phyloP scores from a whole-genome alignment of 495 filamentous ascomycete species.

The Xylaria grammica region DNA sequence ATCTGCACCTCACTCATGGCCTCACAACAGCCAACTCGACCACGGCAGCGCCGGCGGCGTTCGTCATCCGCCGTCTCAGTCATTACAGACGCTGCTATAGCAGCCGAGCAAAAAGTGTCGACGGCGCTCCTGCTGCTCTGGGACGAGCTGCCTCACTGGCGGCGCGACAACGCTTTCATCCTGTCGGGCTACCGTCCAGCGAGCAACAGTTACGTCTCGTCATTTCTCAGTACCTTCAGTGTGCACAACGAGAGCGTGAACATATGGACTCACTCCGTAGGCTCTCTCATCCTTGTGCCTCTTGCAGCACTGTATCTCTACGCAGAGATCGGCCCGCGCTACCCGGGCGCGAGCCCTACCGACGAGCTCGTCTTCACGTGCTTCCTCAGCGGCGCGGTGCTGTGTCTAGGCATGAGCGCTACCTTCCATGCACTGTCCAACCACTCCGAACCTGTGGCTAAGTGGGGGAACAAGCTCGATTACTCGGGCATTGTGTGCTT shows the following conservation, averaged over 20 bases:
- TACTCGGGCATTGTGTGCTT: constrained; percentile 90
- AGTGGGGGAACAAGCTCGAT: constrained; percentile 69
- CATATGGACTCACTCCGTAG: constrained; percentile 86
- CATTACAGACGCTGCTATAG: constrained; percentile 27
- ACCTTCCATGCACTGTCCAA: constrained; percentile 61
- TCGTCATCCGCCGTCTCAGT: constrained; percentile 25
- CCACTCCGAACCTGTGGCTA: constrained; percentile 47
- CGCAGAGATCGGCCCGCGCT: constrained; percentile 64
- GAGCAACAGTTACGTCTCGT: constrained; percentile 43
- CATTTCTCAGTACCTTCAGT: constrained; percentile 41
- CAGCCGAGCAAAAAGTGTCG: constrained; percentile 37
- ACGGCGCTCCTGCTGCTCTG: constrained; percentile 41
- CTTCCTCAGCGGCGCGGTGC: constrained; percentile 77
- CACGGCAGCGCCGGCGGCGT: constrained; percentile 28
- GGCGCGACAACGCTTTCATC: constrained; percentile 54
- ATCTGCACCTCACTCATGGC: constrained; percentile 26
- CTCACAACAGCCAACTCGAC: constrained; percentile 10
- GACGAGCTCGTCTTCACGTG: constrained; percentile 76
- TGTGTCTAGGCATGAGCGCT: constrained; percentile 85
- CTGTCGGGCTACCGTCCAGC: constrained; percentile 46
- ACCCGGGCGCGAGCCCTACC: constrained; percentile 58
- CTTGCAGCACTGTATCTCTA: constrained; percentile 41
- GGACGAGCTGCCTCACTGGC: constrained; percentile 53
- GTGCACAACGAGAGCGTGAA: constrained; percentile 92
- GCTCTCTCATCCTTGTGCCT: constrained; percentile 54